A percentile compares a stretch with the other conserved stretches of the same genome.
Conservation (phyloP, 176 grass and related monocot genomes). For the Oryza meridionalis region DNA sequence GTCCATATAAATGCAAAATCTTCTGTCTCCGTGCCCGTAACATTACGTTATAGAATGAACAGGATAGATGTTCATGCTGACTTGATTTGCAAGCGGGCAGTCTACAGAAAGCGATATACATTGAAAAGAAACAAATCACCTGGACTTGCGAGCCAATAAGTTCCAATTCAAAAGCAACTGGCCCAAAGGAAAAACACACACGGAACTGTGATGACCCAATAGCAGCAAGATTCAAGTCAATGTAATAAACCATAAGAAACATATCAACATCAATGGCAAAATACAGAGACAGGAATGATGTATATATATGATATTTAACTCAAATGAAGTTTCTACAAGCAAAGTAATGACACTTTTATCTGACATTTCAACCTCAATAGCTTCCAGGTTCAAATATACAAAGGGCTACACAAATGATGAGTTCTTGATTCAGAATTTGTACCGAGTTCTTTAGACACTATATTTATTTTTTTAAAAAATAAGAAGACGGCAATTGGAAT, state of each 20-base stretch:
- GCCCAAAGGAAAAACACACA: not conserved
- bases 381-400: conserved; percentile 65
- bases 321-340: conserved; percentile 60
- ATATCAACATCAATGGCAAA: conserved; percentile 40
- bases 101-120: not conserved
- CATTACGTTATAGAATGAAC: not conserved
- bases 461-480: conserved; percentile 57
- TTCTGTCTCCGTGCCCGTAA: not conserved
- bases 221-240: conserved; percentile 27
- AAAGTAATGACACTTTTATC: conserved; percentile 43
- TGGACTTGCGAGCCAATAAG: not conserved
- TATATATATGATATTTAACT: conserved; percentile 58
- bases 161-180: not conserved
- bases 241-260: conserved; percentile 34
- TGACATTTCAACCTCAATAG: conserved; percentile 42
- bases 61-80: not conserved
- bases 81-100: not conserved
- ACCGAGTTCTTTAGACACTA: conserved; percentile 54
- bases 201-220: not conserved
- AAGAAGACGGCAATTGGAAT: conserved; percentile 44
- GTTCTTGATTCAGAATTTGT: conserved; percentile 33
- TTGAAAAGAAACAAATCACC: not conserved
- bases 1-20: not conserved
- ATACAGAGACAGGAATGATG: conserved; percentile 32
- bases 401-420: conserved; percentile 64